Evolutionary conservation across 352 stramenopile species (phyloP).

Genomic region (Blastocystis sp.): DNA sequence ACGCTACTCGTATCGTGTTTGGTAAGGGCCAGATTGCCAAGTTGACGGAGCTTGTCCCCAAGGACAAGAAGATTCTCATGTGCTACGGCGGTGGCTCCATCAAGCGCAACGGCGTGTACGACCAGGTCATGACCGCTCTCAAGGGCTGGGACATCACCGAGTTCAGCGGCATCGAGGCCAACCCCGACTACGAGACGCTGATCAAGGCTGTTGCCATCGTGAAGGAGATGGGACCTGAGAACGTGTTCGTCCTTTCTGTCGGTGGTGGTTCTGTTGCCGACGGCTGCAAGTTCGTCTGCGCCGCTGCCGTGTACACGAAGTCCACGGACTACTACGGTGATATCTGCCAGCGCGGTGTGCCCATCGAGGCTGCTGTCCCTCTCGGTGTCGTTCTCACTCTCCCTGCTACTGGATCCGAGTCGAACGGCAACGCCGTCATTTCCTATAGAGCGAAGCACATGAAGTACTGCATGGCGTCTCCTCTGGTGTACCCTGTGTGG

Average conservation of each 20-base stretch:
- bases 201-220: constrained; percentile 63
- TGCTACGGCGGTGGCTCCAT: constrained; percentile 72
- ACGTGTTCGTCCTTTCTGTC: constrained; percentile 65
- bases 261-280: constrained; percentile 71
- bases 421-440: constrained; percentile 70
- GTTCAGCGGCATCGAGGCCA: constrained; percentile 69
- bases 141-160: constrained; percentile 59
- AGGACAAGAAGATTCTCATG: constrained; percentile 73
- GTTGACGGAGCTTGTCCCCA: constrained; percentile 49
- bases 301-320: constrained; percentile 69
- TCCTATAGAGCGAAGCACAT: constrained; percentile 73
- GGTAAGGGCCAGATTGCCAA: constrained; percentile 72
- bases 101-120: constrained; percentile 72
- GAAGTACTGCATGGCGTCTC: constrained; percentile 36
- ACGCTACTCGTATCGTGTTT: constrained; percentile 72
- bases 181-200: constrained; percentile 72
- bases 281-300: constrained; percentile 70
- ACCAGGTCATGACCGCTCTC: constrained; percentile 64
- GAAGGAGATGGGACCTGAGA: constrained; percentile 66
- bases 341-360: constrained; percentile 11
- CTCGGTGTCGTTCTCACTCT: constrained; percentile 62
- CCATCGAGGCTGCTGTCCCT: constrained; percentile 54
- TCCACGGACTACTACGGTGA: constrained; percentile 59
- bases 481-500: constrained; percentile 43
- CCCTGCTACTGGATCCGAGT: constrained; percentile 69